Percentiles rank a stretch among this genome's conserved stretches.
Conservation (phyloP, 805 yeast species). For the Sugiyamaella smithiae region DNA sequence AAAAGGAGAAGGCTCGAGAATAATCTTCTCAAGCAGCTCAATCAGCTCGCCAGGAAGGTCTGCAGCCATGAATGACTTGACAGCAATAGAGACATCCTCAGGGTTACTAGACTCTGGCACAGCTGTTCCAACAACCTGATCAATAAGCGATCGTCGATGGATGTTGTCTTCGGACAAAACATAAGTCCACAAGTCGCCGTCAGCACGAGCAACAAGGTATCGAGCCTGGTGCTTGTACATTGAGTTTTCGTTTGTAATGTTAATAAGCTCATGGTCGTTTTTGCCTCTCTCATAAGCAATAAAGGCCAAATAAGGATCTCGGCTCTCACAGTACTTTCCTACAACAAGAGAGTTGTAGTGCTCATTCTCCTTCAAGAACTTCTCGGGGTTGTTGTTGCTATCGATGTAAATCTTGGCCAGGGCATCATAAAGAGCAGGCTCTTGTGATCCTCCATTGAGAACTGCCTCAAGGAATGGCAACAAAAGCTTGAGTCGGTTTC, state of each 20-base stretch:
- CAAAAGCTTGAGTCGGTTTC: constrained; percentile 87
- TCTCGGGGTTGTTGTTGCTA: constrained; percentile 95
- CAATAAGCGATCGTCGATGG: constrained; percentile 88
- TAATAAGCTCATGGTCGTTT: constrained; percentile 84
- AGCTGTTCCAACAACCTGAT: constrained; percentile 93
- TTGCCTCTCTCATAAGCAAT: constrained; percentile 96
- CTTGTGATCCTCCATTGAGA: constrained; percentile 75
- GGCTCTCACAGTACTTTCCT: constrained; percentile 97
- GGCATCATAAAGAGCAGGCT: constrained; percentile 89
- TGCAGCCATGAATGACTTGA: constrained; percentile 93
- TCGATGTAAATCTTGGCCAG: constrained; percentile 97
- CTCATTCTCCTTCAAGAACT: constrained; percentile 87
- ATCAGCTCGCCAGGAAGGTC: constrained; percentile 90
- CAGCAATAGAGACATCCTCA: constrained; percentile 89
- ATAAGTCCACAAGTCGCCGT: constrained; percentile 72
- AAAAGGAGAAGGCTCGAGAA: constrained; percentile 95
- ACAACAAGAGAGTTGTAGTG: constrained; percentile 90
- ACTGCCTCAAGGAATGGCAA: constrained; percentile 92
- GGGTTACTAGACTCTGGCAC: constrained; percentile 92
- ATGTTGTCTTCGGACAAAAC: constrained; percentile 74
- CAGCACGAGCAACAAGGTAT: constrained; percentile 86
- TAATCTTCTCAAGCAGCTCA: constrained; percentile 92
- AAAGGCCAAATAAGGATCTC: constrained; percentile 97
- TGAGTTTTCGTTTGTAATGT: constrained; percentile 92
- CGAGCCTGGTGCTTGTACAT: constrained; percentile 99